Evolutionary conservation across 495 filamentous ascomycete genomes (phyloP).

Genomic region (Bombardia bombarda): DNA sequence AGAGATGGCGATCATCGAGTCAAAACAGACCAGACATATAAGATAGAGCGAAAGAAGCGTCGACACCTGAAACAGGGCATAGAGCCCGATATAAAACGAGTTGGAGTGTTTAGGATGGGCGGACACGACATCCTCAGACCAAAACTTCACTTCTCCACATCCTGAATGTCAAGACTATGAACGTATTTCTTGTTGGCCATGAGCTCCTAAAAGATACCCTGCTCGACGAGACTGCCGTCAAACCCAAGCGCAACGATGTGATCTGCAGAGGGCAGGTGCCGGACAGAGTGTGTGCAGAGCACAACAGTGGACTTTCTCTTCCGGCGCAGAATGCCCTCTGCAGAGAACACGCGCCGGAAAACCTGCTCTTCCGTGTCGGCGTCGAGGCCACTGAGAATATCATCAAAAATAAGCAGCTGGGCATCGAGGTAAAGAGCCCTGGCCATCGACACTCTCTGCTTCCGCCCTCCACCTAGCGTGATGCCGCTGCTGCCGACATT

Average conservation of each 20-base stretch:
- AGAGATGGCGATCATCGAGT: slow-evolving; percentile 7
- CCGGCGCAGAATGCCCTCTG: slow-evolving; percentile 18
- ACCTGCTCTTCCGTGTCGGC: slow-evolving; percentile 53
- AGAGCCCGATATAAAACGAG: slow-evolving; percentile 15
- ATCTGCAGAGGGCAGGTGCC: slow-evolving; percentile 45
- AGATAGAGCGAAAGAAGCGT: slow-evolving; percentile 9
- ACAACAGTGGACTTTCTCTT: slow-evolving; percentile 14
- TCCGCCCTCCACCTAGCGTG: slow-evolving; percentile 58
- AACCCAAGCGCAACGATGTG: slow-evolving; percentile 28
- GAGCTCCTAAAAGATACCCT: slow-evolving; percentile 18
- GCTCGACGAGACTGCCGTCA: slow-evolving; percentile 17
- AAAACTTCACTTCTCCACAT: slow-evolving; percentile 12
- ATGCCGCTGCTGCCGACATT: slow-evolving; percentile 57
- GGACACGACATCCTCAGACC: slow-evolving; percentile 13
- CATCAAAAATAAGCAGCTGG: slow-evolving; percentile 26
- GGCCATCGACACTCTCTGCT: slow-evolving; percentile 45
- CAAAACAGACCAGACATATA: slow-evolving; percentile 8
- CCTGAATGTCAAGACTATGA: slow-evolving; percentile 8
- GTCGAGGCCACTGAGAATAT: slow-evolving; percentile 57
- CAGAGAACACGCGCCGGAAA: slow-evolving; percentile 44
- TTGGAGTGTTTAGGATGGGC: slow-evolving; percentile 11
- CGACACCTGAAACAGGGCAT: slow-evolving; percentile 15
- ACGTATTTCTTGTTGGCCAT: slow-evolving; percentile 17
- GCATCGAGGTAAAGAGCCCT: slow-evolving; percentile 27
- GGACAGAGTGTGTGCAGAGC: slow-evolving; percentile 19